Percentiles rank a stretch among this genome's conserved stretches.
Conservation (phyloP, 1,284 basidiomycete species). For the Pseudozyma sp. region DNA sequence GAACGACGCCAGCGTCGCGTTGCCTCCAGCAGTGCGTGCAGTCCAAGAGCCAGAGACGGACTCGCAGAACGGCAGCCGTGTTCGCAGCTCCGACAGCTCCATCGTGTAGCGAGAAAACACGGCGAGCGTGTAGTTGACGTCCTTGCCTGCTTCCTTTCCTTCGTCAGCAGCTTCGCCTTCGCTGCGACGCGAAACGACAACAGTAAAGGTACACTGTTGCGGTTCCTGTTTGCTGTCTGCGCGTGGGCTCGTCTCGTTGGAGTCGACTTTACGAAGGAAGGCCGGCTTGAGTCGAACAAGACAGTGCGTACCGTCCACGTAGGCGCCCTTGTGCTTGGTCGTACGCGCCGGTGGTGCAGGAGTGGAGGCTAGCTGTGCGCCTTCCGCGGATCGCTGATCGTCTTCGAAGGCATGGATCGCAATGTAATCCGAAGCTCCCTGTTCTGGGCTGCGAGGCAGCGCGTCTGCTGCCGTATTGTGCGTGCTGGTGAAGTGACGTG, state of each 20-base stretch:
- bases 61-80: slow-evolving; percentile 31
- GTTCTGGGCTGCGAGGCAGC: neutral
- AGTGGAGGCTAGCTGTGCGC: neutral
- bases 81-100: slow-evolving; percentile 39
- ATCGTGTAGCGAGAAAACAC: slow-evolving; percentile 71
- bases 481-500: slow-evolving; percentile 76
- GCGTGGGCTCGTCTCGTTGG: neutral
- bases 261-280: slow-evolving; percentile 1
- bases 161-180: too few species aligned
- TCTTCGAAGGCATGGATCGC: slow-evolving; percentile 74
- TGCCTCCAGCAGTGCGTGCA: slow-evolving; percentile 83
- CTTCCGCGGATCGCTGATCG: slow-evolving; percentile 27
- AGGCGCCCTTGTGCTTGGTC: slow-evolving; percentile 72
- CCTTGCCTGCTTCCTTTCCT: slow-evolving; percentile 5
- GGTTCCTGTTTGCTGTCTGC: neutral
- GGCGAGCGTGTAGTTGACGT: slow-evolving; percentile 72
- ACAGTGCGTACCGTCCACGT: slow-evolving; percentile 81
- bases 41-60: slow-evolving; percentile 71
- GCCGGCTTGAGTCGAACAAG: slow-evolving; percentile 72
- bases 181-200: slow-evolving; percentile 63
- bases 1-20: slow-evolving; percentile 81
- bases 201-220: slow-evolving; percentile 37
- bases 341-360: slow-evolving; percentile 14
- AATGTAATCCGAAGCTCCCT: slow-evolving; percentile 75
- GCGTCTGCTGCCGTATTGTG: neutral